Evolutionary conservation across 495 filamentous ascomycete genomes (phyloP), one percentile per base, ranked within the genome.

Genomic region (Jackrogersella multiformis): DNA sequence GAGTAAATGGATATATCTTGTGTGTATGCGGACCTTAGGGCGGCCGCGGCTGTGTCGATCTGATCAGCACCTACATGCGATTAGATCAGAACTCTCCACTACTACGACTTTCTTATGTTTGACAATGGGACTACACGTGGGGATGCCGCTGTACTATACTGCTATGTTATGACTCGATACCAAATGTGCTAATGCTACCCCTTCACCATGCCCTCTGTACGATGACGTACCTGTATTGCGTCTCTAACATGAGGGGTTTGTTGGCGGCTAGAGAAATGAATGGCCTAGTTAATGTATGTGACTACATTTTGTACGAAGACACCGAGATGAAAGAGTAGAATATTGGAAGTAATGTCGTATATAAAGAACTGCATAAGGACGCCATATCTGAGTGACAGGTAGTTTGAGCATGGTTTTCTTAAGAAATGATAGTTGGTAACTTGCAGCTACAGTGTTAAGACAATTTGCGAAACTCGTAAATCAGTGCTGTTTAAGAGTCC

Each of bases 81-180:
- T 34, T 61, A 38, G 61, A 35, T 54, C 36, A 45, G 56, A 52
- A 30, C 48, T 66, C 56, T 61, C 65, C 39, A 68, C 65, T 56
- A 56, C 48, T 23, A 39, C 48, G 48, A 55, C 38, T 69, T 57
- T 64, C 51, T 61, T 52, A 61, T 64, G 66, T 69, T 18, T 58
- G 30, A 63, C 44, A 30, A 65, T 30, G 56, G 42, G 34, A 53
- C 56, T 36, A 45, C 49, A 38, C 49, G 39, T 46, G 39, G 66
- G 60, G 55, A 64, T 32, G 56, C n/a, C 21, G 36, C 13, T 70
- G 68, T 70, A 70, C 34, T 52, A 51, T 70, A 70, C 26, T 66
- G 52, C 26, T 60, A 56, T 28, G 52, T 39, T 54, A 52, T 39
- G 62, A 58, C 57, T 58, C 57, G 68, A 70, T 61, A 62, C 61